Evolutionary conservation across 176 grass and related monocot species (phyloP).

Genomic region (Zea luxurians): DNA sequence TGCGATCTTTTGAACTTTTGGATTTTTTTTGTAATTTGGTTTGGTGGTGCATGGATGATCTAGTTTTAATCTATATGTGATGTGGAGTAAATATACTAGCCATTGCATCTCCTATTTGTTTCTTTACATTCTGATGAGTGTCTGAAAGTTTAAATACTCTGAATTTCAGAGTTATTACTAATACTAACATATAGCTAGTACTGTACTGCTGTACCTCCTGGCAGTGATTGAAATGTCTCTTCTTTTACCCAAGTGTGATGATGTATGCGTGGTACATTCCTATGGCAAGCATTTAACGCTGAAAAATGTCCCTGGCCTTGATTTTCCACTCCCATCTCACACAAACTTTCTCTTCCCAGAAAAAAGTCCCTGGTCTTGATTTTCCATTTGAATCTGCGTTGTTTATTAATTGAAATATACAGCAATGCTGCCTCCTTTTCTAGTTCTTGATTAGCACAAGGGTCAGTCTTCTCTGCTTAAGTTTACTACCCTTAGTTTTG

Average conservation of each 20-base stretch:
- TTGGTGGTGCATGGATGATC: not conserved
- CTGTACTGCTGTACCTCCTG: conserved; percentile 12
- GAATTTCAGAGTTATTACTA: not conserved
- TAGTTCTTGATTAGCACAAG: not conserved
- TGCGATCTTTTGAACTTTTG: not conserved
- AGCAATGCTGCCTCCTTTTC: not conserved
- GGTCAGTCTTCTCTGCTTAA: not conserved
- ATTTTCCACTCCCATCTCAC: not conserved
- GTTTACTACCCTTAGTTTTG: not conserved
- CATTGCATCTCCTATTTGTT: not conserved
- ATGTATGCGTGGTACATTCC: conserved; percentile 28
- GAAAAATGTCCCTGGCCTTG: no score
- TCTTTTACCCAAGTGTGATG: conserved; percentile 15
- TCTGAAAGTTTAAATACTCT: not conserved
- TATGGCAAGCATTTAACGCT: not conserved
- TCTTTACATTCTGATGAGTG: not conserved
- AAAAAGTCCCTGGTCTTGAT: not conserved
- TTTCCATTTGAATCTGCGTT: not conserved
- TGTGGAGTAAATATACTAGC: not conserved
- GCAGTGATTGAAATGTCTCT: conserved; percentile 32
- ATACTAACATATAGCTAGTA: not conserved
- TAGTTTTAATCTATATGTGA: not conserved
- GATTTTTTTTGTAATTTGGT: not conserved
- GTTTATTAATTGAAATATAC: not conserved
- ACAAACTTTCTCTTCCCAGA: no score